Percentiles rank a stretch among this genome's conserved stretches.
Evolutionary conservation across 352 stramenopile genomes (phyloP).

Genomic region (Phytophthora citrophthora): DNA sequence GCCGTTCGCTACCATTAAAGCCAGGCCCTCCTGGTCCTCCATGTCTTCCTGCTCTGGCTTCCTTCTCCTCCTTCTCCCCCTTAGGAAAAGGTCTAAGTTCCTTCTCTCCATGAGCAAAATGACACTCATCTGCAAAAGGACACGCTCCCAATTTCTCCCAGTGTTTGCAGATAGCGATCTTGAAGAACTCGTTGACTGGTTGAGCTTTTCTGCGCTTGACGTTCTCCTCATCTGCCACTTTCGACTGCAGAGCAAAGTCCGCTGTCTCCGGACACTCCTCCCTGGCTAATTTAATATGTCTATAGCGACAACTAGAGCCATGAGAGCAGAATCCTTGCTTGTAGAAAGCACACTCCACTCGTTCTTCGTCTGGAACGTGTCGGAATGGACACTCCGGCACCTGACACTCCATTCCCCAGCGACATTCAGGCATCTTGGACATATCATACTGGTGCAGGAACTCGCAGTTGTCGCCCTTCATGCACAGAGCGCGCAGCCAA

Average conservation of each 20-base stretch:
- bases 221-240: slow-evolving; percentile 91
- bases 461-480: slow-evolving; percentile 98
- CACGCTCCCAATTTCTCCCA: slow-evolving; percentile 95
- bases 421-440: slow-evolving; percentile 97
- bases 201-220: slow-evolving; percentile 87
- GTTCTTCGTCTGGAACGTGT: slow-evolving; percentile 96
- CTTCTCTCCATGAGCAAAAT: slow-evolving; percentile 96
- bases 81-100: slow-evolving; percentile 92
- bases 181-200: slow-evolving; percentile 97
- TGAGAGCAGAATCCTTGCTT: slow-evolving; percentile 98
- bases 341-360: slow-evolving; percentile 98
- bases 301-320: slow-evolving; percentile 95
- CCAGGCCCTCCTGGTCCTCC: not conserved
- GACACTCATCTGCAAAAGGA: slow-evolving; percentile 96
- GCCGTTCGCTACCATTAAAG: slow-evolving; percentile 10
- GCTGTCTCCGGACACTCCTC: slow-evolving; percentile 93
- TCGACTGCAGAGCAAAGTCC: slow-evolving; percentile 94
- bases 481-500: slow-evolving; percentile 97
- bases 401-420: slow-evolving; percentile 97
- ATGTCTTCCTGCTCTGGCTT: slow-evolving; percentile 17
- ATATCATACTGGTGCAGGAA: slow-evolving; percentile 97
- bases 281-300: slow-evolving; percentile 93
- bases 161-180: slow-evolving; percentile 98
- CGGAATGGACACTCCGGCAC: slow-evolving; percentile 97
- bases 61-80: slow-evolving; percentile 56